Evolutionary conservation across 257 asterid species (phyloP).

Genomic region (Paraleonurus japonicus): DNA sequence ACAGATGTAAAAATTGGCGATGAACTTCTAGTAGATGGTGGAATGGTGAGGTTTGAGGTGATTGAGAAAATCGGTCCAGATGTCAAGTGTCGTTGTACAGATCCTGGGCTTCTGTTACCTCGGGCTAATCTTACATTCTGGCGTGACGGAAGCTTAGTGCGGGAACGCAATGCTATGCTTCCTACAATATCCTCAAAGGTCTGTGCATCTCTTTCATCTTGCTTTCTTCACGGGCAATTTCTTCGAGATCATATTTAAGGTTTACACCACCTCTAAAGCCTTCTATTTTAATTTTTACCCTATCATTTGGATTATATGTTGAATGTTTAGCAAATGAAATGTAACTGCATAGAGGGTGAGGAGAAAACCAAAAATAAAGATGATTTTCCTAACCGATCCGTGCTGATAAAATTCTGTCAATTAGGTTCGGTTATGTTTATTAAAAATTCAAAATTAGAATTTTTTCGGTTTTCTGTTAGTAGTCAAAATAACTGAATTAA

Average conservation of each 20-base stretch:
- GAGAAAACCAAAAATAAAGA: no score
- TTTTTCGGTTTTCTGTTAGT: no score
- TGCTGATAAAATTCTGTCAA: no score
- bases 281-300: conserved; percentile 1
- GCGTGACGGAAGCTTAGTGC: conserved; percentile 93
- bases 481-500: no score
- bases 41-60: conserved; percentile 99
- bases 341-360: no score
- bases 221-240: not conserved
- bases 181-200: conserved; percentile 98
- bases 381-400: no score
- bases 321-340: no score
- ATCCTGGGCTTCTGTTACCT: conserved; percentile 92
- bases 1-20: conserved; percentile 91
- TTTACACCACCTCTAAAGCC: not conserved
- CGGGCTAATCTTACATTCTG: conserved; percentile 97
- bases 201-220: conserved; percentile 18
- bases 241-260: not conserved
- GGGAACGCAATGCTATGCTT: conserved; percentile 98
- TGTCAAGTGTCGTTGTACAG: conserved; percentile 92
- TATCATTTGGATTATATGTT: not conserved
- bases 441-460: no score
- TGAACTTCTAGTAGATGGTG: conserved; percentile 97
- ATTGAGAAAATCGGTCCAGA: conserved; percentile 97
- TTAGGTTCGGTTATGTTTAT: no score